Base-by-base conservation (phyloP, 2,329 filamentous ascomycete genomes). In the Xylaria sp. region DNA sequence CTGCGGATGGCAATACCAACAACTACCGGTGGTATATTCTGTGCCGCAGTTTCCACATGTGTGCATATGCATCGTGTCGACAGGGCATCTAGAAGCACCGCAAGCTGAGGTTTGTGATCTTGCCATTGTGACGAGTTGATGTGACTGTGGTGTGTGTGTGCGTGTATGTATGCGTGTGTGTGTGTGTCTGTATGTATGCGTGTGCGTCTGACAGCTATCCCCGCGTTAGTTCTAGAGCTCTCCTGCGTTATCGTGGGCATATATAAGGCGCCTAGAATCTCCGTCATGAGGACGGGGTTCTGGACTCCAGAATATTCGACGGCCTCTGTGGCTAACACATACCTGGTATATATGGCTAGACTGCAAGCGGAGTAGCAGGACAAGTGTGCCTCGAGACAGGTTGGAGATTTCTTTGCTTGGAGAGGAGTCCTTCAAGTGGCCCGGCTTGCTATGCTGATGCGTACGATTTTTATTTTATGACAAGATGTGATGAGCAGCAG, bases 1-100 rank as follows among this genome's bases (percentile, higher is more conserved):
- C 69, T 77, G 76, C 59, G 76, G 76, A 73, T 78, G 76, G 69
- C 76, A 78, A 71, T 78, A 78, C 76, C 76, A 78, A 73, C 76
- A 78, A 74, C 75, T 77, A 59, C 75, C 76, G 50, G 72, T 74
- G 49, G 73, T 74, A 69, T 77, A 78, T 71, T 78, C 76, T 39
- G 76, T 78, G 63, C 76, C 76, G 67, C 76, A 78, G 72, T 77
- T 77, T 59, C 75, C 73, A 68, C 76, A 78, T 33, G 71, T 77
- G 65, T 77, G 75, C 72, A 73, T 74, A 71, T 76, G 71, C 74
- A 73, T 75, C 42, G 66, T 72, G 74, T 73, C 65, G 68, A 73
- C 67, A 38, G 62, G 62, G 51, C 33, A 9, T 57, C 45, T 65
- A 59, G 61, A 63, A 65, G 69, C 60, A 49, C 57, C 60, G 36